These are phyloP conservation scores for Saccharomycopsis malanga DNA, from an alignment of 805 yeast species.

Conservation along the genomic window DNA sequence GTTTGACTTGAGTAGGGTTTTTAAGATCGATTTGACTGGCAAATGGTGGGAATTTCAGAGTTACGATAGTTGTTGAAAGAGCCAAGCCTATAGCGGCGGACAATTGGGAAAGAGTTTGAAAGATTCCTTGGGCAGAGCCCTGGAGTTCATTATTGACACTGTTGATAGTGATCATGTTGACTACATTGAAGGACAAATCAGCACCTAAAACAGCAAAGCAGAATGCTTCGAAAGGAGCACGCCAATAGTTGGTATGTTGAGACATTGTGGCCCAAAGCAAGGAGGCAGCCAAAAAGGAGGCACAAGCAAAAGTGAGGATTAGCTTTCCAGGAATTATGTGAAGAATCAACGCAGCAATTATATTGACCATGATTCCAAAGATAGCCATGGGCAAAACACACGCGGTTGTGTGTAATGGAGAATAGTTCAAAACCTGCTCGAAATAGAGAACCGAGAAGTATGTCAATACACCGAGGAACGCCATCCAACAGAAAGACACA, in stretches of 20 bases:
- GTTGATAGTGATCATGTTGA: constrained; percentile 36
- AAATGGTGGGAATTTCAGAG: constrained; percentile 29
- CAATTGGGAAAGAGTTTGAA: constrained; percentile 38
- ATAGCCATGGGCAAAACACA: constrained; percentile 39
- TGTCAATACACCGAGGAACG: constrained; percentile 34
- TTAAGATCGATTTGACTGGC: constrained; percentile 27
- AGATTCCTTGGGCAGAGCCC: constrained; percentile 42
- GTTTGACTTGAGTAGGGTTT: constrained; percentile 19
- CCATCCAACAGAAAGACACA: constrained; percentile 35
- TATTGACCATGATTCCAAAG: constrained; percentile 36
- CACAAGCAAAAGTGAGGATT: constrained; percentile 31
- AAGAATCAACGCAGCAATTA: constrained; percentile 40
- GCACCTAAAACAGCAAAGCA: constrained; percentile 39
- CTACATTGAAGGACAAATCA: constrained; percentile 40
- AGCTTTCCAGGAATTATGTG: constrained; percentile 38
- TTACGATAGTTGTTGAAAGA: constrained; percentile 34
- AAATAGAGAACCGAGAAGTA: constrained; percentile 39
- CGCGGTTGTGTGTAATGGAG: constrained; percentile 38
- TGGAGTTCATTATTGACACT: constrained; percentile 35
- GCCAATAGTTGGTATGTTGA: constrained; percentile 33
- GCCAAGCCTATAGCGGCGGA: constrained; percentile 38
- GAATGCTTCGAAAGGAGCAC: constrained; percentile 41
- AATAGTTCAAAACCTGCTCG: constrained; percentile 33
- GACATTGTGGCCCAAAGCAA: constrained; percentile 38
- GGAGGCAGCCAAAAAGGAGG: constrained; percentile 32